These are phyloP conservation scores for Marsdenia floribunda DNA, from an alignment of 257 asterid genomes.

Conservation along the genomic window DNA sequence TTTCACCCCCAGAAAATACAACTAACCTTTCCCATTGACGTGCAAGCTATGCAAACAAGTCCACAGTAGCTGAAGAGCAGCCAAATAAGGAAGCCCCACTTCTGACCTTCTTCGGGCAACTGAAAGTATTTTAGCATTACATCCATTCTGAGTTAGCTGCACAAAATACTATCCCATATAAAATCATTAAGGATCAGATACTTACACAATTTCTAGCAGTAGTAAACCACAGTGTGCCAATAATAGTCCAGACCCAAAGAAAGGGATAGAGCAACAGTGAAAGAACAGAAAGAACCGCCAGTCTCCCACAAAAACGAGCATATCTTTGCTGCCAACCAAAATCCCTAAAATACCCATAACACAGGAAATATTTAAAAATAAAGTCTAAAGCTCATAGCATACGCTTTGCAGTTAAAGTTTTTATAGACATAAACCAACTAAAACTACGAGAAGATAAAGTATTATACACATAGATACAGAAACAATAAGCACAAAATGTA, in stretches of 20 bases:
- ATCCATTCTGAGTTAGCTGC: constrained; percentile 14
- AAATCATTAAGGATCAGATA: constrained; percentile 10
- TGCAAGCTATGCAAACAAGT: constrained; percentile 75
- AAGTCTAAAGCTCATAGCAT: background rate
- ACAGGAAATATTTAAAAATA: background rate
- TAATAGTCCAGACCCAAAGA: constrained; percentile 78
- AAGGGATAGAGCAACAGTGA: constrained; percentile 76
- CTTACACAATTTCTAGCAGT: constrained; percentile 74
- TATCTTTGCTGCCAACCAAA: constrained; percentile 90
- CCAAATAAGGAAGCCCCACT: constrained; percentile 99
- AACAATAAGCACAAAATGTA: background rate
- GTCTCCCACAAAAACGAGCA: constrained; percentile 80
- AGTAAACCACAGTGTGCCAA: constrained; percentile 88
- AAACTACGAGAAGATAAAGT: background rate
- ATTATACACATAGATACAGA: background rate
- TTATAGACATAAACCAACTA: background rate
- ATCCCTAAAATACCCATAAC: constrained; percentile 48
- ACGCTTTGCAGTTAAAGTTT: background rate
- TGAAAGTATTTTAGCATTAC: constrained; percentile 24
- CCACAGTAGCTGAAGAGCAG: constrained; percentile 96
- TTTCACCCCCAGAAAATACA: constrained; percentile 8
- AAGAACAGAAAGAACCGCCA: constrained; percentile 74
- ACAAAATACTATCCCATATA: background rate
- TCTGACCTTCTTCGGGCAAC: constrained; percentile 97
- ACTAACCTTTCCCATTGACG: constrained; percentile 77